Base-by-base conservation (phyloP, 176 grass and related monocot genomes). In the Oryza coarctata region DNA sequence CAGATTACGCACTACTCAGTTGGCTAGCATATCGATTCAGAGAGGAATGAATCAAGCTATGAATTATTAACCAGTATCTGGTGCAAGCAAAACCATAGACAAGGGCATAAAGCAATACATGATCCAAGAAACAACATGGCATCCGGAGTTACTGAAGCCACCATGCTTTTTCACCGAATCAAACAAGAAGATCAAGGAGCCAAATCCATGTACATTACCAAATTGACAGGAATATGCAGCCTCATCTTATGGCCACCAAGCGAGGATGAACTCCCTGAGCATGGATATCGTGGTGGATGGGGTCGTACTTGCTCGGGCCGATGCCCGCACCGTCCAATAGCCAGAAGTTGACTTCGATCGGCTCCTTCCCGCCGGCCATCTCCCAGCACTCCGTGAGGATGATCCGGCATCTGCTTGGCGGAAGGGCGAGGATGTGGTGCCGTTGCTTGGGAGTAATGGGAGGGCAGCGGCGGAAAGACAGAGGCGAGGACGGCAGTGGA, bases 171-270 rank as follows among this genome's bases (percentile, higher is more conserved):
- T 2, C 55, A 17, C 44, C 77, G 49, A 38, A 28, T 74, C 55
- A 68, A 87, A 57, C 36, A 79, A 68, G 39, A 63, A 49, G 84
- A 70, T 71, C 86, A 70, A 75, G 29, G 13, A 26, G 47, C n/a
- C 10, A 70, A 13, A 26, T 5, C 3, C 27, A 74, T 26, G 41
- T 18, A 65, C 12, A 12, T 52, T 71, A 72, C 38, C 27, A 33
- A 89, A 80, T 72, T 65, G 30, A n/a, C 10, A 63, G 41, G 75
- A 75, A 70, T 75, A 27, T 57, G 73, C 61, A 40, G 14, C 30
- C 88, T 86, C 88, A 97, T 91, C 94, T 93, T 93, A 88, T 36
- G 94, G 94, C 94, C 94, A 97, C 73, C 86, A 88, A 80, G 94
- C 82, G 72, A 97, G 77, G 28, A 97, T 93, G 81, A 80, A 79